Base-by-base conservation (phyloP, 2,329 filamentous ascomycete genomes). In the Nemania sp. region DNA sequence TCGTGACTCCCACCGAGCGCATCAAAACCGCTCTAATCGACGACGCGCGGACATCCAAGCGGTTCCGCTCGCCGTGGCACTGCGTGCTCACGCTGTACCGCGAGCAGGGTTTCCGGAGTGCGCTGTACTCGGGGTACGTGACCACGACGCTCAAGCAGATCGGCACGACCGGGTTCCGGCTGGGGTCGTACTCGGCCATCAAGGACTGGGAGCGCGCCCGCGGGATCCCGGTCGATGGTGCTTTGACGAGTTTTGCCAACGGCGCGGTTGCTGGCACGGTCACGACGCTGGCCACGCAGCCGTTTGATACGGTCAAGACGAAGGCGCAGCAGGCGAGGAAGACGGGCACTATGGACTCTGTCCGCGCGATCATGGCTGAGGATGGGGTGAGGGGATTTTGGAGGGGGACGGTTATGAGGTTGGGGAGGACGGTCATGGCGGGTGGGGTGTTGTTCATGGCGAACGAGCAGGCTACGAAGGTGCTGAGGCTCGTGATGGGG, bases 11-110 rank as follows among this genome's bases (percentile, higher is more conserved):
- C 0, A 82, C 80, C 0, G 83, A 86, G 66, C 76, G 83, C 36
- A 80, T 86, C 68, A 86, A 86, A 66, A 86, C 83, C 0, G 82
- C 81, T 1, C 68, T 86, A 11, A 86, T 86, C 55, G 83, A 86
- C 65, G 83, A 86, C 62, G 82, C 68, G 28, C 59, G 60, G 14
- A 67, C 65, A 3, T 6, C 17, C n/a, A 62, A 45, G 7, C 65
- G 66, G 15, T 86, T 83, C 65, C 71, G 69, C 2, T 76, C 74
- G 4, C 74, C 80, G 0, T 59, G 73, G 30, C 80, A 86, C 62
- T 82, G 80, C 24, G 72, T 80, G 3, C 65, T 64, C 3, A 69
- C 75, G 0, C 73, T 86, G 2, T 69, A 79, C 56, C 68, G 70
- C 14, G 78, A 82, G 55, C 72, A 82, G 37, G 83, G 83, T 1